Base-by-base conservation (phyloP, 2,329 filamentous ascomycete genomes). In the Cladophialophora yegresii region DNA sequence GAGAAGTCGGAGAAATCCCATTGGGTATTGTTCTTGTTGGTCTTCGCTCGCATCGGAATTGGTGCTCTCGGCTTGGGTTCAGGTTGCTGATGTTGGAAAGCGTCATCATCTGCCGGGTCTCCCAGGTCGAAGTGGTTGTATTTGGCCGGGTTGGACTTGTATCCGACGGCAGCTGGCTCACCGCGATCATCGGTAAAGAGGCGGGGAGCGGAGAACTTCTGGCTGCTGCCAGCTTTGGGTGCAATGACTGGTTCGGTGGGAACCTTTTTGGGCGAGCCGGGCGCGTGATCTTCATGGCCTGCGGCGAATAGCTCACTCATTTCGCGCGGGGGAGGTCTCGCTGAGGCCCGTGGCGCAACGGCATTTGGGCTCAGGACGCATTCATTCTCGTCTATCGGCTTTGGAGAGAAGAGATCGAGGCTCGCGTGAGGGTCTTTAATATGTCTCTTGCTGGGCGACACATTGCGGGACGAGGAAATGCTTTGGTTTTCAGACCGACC, bases 1-100 rank as follows among this genome's bases (percentile, higher is more conserved):
- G 81, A 80, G 72, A 96, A 96, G 77, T 96, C 92, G 66, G 91
- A 86, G 76, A 98, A 98, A 55, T 87, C 87, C 92, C 93, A 97
- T 67, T 91, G 88, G 68, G 87, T 87, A 64, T 83, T 80, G 74
- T 91, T 88, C 20, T 68, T 68, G 49, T 60, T 61, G 22, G 64
- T 54, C 36, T 64, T 70, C 2, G 65, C 26, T 36, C 67, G 64
- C 55, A 71, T 54, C 3, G 69, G 67, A 3, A 68, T 54, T 22
- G 62, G 33, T 36, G 55, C n/a, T 53, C 57, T 67, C n/a, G 73
- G 71, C 49, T 74, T 71, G 13, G 68, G 72, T 67, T 67, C 71
- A 60, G 23, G 64, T 61, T 63, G 63, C 5, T 57, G 64, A 54
- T 70, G 54, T 57, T 71, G 70, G 58, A 71, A 63, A 64, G 67